Evolutionary conservation across 164 flowering plant genomes (phyloP).

Genomic region (Vitis rupestris): DNA sequence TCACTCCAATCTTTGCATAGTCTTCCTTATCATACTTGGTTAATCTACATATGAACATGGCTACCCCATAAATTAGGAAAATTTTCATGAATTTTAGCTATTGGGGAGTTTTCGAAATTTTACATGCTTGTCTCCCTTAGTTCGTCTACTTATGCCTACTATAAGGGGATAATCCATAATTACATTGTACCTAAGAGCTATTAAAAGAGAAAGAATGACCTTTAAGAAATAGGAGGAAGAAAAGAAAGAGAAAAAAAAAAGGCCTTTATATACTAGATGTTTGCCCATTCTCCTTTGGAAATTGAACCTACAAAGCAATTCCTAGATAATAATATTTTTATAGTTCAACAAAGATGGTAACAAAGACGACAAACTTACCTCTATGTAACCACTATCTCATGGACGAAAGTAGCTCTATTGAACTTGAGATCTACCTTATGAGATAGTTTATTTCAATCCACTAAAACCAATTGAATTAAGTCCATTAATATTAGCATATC

Average conservation of each 20-base stretch:
- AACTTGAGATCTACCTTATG: constrained; percentile 58
- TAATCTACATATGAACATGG: constrained; percentile 29
- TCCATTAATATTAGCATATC: not conserved
- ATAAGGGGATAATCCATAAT: constrained; percentile 55
- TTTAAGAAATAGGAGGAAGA: too few relatives aligned
- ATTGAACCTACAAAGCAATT: not conserved
- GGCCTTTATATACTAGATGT: too few relatives aligned
- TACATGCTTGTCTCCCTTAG: constrained; percentile 58
- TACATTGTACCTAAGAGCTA: constrained; percentile 50
- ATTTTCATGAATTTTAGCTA: too few relatives aligned
- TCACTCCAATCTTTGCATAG: constrained; percentile 62
- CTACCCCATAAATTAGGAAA: not conserved
- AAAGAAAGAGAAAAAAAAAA: too few relatives aligned
- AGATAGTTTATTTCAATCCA: constrained; percentile 54
- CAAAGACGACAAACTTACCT: constrained; percentile 28
- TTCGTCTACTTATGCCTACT: constrained; percentile 41
- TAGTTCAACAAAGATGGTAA: too few relatives aligned
- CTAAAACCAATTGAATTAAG: constrained; percentile 23
- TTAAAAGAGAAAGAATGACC: too few relatives aligned
- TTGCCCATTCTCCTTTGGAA: too few relatives aligned
- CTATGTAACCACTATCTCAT: constrained; percentile 61
- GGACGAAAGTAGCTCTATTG: constrained; percentile 41
- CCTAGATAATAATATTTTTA: too few relatives aligned
- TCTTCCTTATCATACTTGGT: constrained; percentile 43
- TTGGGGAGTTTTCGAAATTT: not conserved